phyloP scores from a whole-genome alignment of 805 yeast species.

The Wickerhamiella australiensis region DNA sequence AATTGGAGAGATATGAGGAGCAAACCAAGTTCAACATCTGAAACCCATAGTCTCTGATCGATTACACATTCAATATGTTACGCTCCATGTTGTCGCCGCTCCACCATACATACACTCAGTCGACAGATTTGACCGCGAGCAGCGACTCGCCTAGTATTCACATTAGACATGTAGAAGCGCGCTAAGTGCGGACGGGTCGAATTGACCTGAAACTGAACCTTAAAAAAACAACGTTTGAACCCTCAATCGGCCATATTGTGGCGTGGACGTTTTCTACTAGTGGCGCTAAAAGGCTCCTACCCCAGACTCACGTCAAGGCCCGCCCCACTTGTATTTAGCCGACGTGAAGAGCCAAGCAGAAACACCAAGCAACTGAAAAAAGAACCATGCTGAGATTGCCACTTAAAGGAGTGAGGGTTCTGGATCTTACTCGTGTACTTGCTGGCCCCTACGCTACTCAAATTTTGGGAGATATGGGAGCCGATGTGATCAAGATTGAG shows the following conservation, averaged over 20 bases:
- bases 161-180: too few species aligned
- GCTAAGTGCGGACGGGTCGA: too few species aligned
- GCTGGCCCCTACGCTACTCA: constrained; percentile 36
- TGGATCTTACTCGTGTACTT: constrained; percentile 33
- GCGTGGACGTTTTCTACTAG: neutral
- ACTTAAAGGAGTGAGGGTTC: constrained; percentile 27
- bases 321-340: neutral
- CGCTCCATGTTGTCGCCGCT: too few species aligned
- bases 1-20: too few species aligned
- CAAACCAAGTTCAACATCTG: too few species aligned
- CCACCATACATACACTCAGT: too few species aligned
- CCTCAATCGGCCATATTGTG: neutral
- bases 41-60: too few species aligned
- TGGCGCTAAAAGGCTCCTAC: neutral
- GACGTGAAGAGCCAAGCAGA: neutral
- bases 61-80: too few species aligned
- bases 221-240: too few species aligned
- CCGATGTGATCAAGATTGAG: constrained; percentile 33
- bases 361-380: neutral
- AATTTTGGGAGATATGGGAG: constrained; percentile 34
- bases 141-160: too few species aligned
- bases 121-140: too few species aligned
- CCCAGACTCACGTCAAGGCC: neutral
- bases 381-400: constrained; percentile 21
- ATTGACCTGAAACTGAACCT: too few species aligned